Evolutionary conservation across 352 stramenopile species (phyloP).

Genomic region (Phytophthora parvispora): DNA sequence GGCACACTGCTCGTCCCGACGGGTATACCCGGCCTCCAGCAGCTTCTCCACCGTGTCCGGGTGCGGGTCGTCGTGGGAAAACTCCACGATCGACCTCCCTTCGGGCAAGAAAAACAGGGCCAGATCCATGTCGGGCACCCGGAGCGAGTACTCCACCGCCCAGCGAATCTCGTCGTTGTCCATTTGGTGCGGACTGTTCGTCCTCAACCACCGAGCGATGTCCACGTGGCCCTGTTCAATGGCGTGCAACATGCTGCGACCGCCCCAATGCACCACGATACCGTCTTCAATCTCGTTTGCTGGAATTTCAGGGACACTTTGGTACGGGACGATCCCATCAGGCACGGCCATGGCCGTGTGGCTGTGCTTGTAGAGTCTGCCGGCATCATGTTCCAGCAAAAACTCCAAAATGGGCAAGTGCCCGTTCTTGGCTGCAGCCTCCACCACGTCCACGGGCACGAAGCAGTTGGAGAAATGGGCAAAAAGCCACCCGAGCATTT

Average conservation of each 20-base stretch:
- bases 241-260: conserved; percentile 5
- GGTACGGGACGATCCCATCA: background rate
- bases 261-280: conserved; percentile 3
- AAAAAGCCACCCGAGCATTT: background rate
- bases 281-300: background rate
- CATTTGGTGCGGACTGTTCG: conserved; percentile 3
- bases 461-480: background rate
- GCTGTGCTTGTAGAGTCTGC: background rate
- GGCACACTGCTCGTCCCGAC: background rate
- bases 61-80: conserved; percentile 16
- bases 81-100: conserved; percentile 15
- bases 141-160: conserved; percentile 3
- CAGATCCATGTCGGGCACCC: background rate
- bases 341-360: background rate
- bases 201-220: conserved; percentile 1
- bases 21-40: conserved; percentile 1
- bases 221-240: conserved; percentile 1
- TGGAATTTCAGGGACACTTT: conserved; percentile 8
- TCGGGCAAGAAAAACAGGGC: conserved; percentile 8
- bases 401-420: conserved; percentile 4
- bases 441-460: conserved; percentile 6
- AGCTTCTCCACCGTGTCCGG: conserved; percentile 7
- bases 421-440: background rate
- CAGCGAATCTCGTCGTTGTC: background rate
- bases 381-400: conserved; percentile 4